These are phyloP conservation scores for Sphaerobolus stellatus DNA, from an alignment of 1,284 basidiomycete genomes.

Conservation along the genomic window DNA sequence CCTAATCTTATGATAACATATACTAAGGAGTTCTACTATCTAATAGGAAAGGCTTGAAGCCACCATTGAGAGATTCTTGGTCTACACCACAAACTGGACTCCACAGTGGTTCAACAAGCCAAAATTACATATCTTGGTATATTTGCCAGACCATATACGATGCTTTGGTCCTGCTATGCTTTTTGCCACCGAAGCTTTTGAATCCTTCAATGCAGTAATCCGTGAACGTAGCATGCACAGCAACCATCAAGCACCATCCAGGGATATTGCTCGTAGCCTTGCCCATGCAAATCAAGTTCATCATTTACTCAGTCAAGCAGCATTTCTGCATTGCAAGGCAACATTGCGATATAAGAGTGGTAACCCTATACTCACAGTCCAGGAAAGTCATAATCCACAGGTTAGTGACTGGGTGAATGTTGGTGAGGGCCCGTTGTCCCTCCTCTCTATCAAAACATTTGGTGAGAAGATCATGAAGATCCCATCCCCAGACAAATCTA, in stretches of 20 bases:
- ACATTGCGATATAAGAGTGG: too few relatives aligned
- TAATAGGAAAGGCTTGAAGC: background rate
- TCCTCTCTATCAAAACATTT: too few relatives aligned
- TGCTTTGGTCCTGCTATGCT: constrained; percentile 25
- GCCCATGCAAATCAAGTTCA: background rate
- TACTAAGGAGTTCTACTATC: background rate
- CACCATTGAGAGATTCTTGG: constrained; percentile 6
- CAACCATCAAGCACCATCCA: constrained; percentile 10
- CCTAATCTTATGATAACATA: background rate
- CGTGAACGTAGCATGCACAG: constrained; percentile 5
- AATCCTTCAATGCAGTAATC: constrained; percentile 17
- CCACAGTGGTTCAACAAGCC: constrained; percentile 11
- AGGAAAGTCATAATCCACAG: too few relatives aligned
- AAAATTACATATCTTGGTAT: constrained; percentile 17
- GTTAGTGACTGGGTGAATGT: too few relatives aligned
- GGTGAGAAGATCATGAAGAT: too few relatives aligned
- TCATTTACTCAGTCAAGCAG: constrained; percentile 14
- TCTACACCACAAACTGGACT: constrained; percentile 4
- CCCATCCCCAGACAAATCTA: too few relatives aligned
- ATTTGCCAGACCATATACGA: constrained; percentile 13
- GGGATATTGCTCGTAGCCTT: constrained; percentile 11
- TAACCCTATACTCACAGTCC: too few relatives aligned
- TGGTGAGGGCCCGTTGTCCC: too few relatives aligned
- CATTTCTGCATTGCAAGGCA: too few relatives aligned
- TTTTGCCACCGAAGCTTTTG: constrained; percentile 20